Evolutionary conservation across 306 rosid species (phyloP), one percentile per base, ranked within the genome.

Genomic region (Arachis hypogaea): DNA sequence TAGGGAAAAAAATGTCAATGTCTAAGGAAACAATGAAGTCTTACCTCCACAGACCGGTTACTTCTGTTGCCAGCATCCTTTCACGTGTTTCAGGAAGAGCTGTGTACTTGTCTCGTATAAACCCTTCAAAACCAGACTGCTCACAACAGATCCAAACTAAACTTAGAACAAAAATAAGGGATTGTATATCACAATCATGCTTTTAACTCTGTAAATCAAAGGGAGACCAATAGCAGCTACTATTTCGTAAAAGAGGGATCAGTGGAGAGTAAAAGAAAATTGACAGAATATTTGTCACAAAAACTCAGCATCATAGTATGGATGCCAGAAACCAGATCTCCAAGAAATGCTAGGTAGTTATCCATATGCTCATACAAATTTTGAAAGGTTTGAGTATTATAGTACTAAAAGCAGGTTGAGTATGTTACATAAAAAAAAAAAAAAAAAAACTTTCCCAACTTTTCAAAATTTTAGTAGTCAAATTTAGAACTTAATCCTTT

Each of bases 91-190:
- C 96, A 59, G 99, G 97, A 77, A 94, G 99, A 73, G 50, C 87
- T 11, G 99, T 94, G 86, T 92, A 88, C 75, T 82, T 84, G 78
- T 94, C 99, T 78, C 92, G 78, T 44, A 89, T 68, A 78, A 89
- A 94, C 7, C 93, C 87, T 88, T 84, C 96, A 81, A 93, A 94
- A 73, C 99, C 99, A 73, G 99, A 94, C 99, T 94, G 88, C 77
- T 75, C 86, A 55, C 59, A 55, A 38, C 56, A 81, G 71, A 51
- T 50, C 54, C 40, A 68, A 72, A 68, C 58, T 28, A 43, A 80
- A 63, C 36, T 70, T 12, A 10, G 61, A 5, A 77, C 10, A 29
- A n/a, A 65, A 52, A 54, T 62, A 22, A 55, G 68, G 10, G 45
- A 38, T 54, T 36, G 41, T 10, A 55, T 45, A 45, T 16, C 68